phyloP scores from a whole-genome alignment of 768 basidiomycete genomes.

The Auriscalpium orientale region DNA sequence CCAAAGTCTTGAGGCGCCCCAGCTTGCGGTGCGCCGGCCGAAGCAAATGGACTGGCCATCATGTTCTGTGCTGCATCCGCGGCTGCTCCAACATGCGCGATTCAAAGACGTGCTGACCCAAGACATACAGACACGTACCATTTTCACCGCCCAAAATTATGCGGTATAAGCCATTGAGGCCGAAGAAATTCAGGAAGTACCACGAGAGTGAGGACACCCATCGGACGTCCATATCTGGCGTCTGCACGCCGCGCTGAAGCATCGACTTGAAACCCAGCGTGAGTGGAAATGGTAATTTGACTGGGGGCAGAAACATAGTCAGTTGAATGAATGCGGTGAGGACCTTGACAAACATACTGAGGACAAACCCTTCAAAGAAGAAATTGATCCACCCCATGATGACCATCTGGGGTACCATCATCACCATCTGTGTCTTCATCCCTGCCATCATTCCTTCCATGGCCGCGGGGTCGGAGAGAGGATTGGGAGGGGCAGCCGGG shows the following conservation, averaged over 20 bases:
- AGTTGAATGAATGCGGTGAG: neutral
- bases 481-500: constrained; percentile 59
- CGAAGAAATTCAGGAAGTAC: constrained; percentile 99
- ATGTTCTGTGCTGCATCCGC: constrained; percentile 76
- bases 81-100: constrained; percentile 34
- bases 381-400: constrained; percentile 99
- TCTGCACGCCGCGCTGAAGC: constrained; percentile 93
- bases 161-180: constrained; percentile 90
- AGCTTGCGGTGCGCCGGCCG: constrained; percentile 33
- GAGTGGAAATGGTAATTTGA: constrained; percentile 93
- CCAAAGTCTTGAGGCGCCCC: constrained; percentile 74
- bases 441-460: constrained; percentile 99
- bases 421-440: constrained; percentile 98
- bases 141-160: constrained; percentile 88
- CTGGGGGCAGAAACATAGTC: constrained; percentile 33
- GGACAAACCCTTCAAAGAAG: constrained; percentile 97
- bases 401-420: constrained; percentile 98
- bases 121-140: constrained; percentile 40
- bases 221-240: constrained; percentile 93
- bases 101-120: constrained; percentile 7
- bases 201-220: constrained; percentile 99
- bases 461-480: constrained; percentile 79
- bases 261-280: constrained; percentile 97
- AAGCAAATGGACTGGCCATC: constrained; percentile 61
- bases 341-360: constrained; percentile 60